Evolutionary conservation across 805 yeast species (phyloP), one percentile per base, ranked within the genome.

Genomic region (Cyberlindnera euphorbiae): DNA sequence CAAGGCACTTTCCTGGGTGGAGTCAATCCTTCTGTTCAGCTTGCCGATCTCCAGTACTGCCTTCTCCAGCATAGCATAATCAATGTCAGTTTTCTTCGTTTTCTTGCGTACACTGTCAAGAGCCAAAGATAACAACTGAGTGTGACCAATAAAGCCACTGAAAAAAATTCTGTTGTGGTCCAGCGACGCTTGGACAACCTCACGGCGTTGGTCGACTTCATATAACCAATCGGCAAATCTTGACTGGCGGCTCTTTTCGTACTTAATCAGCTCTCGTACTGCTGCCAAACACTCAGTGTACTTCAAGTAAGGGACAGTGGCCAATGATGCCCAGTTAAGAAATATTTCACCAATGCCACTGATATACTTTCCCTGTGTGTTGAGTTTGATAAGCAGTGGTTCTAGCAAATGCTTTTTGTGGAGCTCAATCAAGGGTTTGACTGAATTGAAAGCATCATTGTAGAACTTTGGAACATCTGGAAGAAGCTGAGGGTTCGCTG

Each of bases 341-440:
- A 82, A 75, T 9, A 83, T 66, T 31, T 75, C 77, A 4, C 82
- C 83, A 12, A 84, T 68, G 8, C 76, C 75, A 24, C 67, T 70
- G 11, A 86, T 72, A 39, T 76, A 79, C 33, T 79, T 82, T 0
- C 90, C 89, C 38, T 79, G 79, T 4, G 73, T 60, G 17, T 71
- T 62, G 29, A 84, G 63, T 29, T 81, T 71, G 38, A 63, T 60
- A 22, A 79, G 61, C 19, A 86, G 61, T 0, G 85, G 86, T 11
- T 69, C 71, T 32, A 80, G 62, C 3, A 86, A 58, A 18, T 61
- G 60, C 29, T 64, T 67, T 33, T 69, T 64, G 47, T 85, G 88
- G 3, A 75, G 57, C 10, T 66, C 63, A 13, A 81, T 65, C 34
- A 86, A 59, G 5, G 74, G 77, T 32, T 60, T 56, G 5, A 82